Evolutionary conservation across 2,329 filamentous ascomycete genomes (phyloP), one percentile per base, ranked within the genome.

Genomic region (Pseudogymnoascus sp.): DNA sequence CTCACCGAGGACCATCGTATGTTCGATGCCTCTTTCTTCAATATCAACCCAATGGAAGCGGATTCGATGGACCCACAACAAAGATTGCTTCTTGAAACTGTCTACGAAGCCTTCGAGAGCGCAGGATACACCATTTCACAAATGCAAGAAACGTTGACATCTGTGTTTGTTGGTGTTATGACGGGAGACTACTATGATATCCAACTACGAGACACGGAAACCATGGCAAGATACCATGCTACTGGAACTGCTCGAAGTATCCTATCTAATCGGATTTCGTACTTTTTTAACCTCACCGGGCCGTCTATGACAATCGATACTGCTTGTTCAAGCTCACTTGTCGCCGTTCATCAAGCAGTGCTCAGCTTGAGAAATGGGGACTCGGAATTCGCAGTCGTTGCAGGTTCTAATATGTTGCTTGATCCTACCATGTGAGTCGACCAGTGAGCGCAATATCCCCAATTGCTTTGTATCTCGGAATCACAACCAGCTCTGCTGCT

Each of bases 291-390:
- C 62, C 63, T 66, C 23, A 14, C 13, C 7, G 62, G 62, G 10
- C 51, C 62, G 5, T 62, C 51, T 54, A 54, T 67, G 28, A 68
- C 67, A 1, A 8, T 68, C 19, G 67, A 68, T 34, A 68, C 67
- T 6, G 67, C 60, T 2, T 69, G 64, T 21, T 64, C 64, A n/a
- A 62, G 79, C 3, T 81, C 81, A 51, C 75, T 86, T 13, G 79
- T 83, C 2, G 79, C 80, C 0, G 73, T 85, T 3, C 81, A 85
- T 68, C 73, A 81, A 43, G 83, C 80, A 1, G 79, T 78, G 41
- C 72, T 74, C 45, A 69, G 68, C n/a, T 60, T 77, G 10, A 67
- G 70, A 11, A 67, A 62, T n/a, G 68, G 72, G 7, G 73, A 75
- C 19, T 71, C 70, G 4, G 65, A 67, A 4, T 68, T 71, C 37